A percentile compares a stretch with the other conserved stretches of the same genome.
Evolutionary conservation across 306 rosid species (phyloP).

Genomic region (Pterocarpus macrocarpus): DNA sequence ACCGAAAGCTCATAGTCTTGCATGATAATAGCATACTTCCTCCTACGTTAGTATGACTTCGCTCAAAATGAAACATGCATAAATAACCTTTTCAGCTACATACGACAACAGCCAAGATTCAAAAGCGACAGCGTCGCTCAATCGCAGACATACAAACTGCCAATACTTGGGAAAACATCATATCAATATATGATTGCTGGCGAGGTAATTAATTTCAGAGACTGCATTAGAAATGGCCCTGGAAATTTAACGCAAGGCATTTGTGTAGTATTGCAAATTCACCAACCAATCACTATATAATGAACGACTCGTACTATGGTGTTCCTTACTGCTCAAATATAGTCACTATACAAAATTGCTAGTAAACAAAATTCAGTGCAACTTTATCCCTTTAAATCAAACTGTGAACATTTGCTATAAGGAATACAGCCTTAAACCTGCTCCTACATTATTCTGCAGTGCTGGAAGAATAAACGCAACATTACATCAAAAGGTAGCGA

Average conservation of each 20-base stretch:
- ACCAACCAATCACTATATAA: constrained; percentile 36
- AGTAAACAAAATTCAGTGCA: constrained; percentile 51
- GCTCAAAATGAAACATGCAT: too few species aligned
- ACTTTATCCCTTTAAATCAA: constrained; percentile 47
- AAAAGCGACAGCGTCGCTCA: too few species aligned
- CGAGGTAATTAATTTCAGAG: too few species aligned
- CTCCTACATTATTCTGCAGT: constrained; percentile 44
- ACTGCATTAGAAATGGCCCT: too few species aligned
- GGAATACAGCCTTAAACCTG: constrained; percentile 30
- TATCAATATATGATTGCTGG: too few species aligned
- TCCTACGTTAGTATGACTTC: too few species aligned
- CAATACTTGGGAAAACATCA: too few species aligned
- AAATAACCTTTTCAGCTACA: too few species aligned
- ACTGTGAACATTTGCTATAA: constrained; percentile 41
- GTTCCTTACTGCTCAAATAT: constrained; percentile 40
- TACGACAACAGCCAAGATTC: too few species aligned
- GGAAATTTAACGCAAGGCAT: constrained; percentile 2
- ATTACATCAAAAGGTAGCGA: constrained; percentile 24
- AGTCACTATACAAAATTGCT: constrained; percentile 40
- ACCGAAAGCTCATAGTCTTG: too few species aligned
- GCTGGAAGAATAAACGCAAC: constrained; percentile 30
- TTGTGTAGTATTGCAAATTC: constrained; percentile 40
- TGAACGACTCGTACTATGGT: constrained; percentile 32
- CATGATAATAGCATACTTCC: too few species aligned
- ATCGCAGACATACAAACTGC: too few species aligned